Conservation (phyloP, 1,284 basidiomycete genomes). For the Mixia osmundae region DNA sequence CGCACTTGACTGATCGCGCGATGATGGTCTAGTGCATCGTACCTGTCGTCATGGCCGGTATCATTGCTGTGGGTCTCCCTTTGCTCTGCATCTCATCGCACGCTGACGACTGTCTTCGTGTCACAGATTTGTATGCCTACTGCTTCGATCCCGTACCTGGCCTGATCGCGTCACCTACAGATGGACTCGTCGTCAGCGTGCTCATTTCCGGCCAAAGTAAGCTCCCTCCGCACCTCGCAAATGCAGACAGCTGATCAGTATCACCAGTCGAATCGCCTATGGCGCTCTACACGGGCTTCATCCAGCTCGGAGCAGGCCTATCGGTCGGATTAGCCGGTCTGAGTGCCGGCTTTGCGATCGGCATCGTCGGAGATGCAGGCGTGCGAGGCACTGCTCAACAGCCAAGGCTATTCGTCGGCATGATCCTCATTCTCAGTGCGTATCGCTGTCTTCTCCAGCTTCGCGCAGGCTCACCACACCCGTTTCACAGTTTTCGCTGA, state of each 20-base stretch:
- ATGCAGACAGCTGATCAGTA: neutral
- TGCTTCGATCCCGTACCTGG: neutral
- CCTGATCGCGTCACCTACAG: neutral
- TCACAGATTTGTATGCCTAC: conserved; percentile 10
- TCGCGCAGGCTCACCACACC: neutral
- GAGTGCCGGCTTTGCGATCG: conserved; percentile 26
- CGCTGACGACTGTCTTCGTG: neutral
- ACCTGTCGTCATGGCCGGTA: conserved; percentile 23
- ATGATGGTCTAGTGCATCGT: conserved; percentile 21
- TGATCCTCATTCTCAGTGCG: conserved; percentile 16
- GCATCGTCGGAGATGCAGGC: conserved; percentile 27
- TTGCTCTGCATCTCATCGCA: neutral
- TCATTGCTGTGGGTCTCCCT: conserved; percentile 18
- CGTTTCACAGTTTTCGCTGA: conserved; percentile 24
- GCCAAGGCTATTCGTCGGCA: conserved; percentile 23
- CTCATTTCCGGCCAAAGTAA: conserved; percentile 24
- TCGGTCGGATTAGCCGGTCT: conserved; percentile 27
- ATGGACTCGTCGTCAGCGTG: conserved; percentile 27
- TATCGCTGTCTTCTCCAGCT: neutral
- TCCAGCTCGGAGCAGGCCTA: conserved; percentile 27
- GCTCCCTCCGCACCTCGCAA: neutral
- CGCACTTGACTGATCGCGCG: neutral
- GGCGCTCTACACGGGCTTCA: conserved; percentile 26
- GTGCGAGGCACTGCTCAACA: conserved; percentile 27
- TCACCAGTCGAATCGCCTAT: conserved; percentile 23